Evolutionary conservation across 2,329 filamentous ascomycete species (phyloP).

Genomic region (Taxawa tesnikishii): DNA sequence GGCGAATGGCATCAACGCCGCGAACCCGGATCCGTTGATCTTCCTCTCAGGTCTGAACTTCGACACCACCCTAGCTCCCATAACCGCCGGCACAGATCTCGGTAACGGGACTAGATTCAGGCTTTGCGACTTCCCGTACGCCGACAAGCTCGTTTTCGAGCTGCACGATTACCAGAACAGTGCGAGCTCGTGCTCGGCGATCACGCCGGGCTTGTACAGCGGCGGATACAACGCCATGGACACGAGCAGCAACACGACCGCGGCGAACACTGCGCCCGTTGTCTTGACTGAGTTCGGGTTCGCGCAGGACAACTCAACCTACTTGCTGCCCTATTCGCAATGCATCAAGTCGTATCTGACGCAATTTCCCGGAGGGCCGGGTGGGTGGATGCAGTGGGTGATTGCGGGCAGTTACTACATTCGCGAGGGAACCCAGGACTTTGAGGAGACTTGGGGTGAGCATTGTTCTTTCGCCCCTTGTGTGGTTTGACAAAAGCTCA

Average conservation of each 20-base stretch:
- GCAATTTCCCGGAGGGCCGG: constrained; percentile 31
- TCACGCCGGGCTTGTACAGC: constrained; percentile 35
- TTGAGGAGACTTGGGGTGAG: constrained; percentile 42
- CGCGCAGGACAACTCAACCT: constrained; percentile 34
- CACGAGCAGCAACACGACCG: constrained; percentile 16
- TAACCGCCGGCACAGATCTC: constrained; percentile 37
- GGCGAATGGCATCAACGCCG: constrained; percentile 36
- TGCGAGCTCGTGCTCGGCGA: constrained; percentile 34
- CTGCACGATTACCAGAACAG: constrained; percentile 48
- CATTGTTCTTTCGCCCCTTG: constrained; percentile 1
- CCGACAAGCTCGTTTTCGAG: constrained; percentile 46
- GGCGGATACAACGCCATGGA: constrained; percentile 43
- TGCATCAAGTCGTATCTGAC: constrained; percentile 40
- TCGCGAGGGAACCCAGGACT: constrained; percentile 39
- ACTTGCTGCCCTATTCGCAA: constrained; percentile 36
- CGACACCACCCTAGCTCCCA: constrained; percentile 42
- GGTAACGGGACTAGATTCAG: constrained; percentile 37
- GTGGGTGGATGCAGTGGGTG: constrained; percentile 46
- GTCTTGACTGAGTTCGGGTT: constrained; percentile 46
- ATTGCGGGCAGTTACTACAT: constrained; percentile 41
- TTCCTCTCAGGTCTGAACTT: constrained; percentile 48
- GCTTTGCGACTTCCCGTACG: constrained; percentile 35
- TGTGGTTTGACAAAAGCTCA: no score
- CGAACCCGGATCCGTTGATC: constrained; percentile 41
- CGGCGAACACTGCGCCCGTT: constrained; percentile 34